These are phyloP conservation scores for Cordyceps cicadae DNA, from an alignment of 2,329 filamentous ascomycete genomes.

Conservation along the genomic window DNA sequence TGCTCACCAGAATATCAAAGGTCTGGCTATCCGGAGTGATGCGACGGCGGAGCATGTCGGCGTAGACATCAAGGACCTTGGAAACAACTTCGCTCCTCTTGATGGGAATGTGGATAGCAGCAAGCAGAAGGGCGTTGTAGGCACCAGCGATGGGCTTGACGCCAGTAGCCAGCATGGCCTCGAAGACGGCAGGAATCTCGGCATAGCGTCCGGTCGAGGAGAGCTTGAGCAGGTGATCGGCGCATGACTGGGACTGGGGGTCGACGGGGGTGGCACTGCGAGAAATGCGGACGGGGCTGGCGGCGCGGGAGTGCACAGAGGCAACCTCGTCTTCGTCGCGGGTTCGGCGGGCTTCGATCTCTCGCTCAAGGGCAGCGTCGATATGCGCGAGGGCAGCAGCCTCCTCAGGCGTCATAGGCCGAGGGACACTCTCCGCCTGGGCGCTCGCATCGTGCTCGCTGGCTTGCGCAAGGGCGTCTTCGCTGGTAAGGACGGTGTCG, in stretches of 20 bases:
- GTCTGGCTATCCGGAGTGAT: constrained; percentile 76
- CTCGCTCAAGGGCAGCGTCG: constrained; percentile 73
- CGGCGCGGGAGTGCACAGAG: constrained; percentile 32
- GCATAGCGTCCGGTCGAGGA: constrained; percentile 65
- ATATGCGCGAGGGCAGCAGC: constrained; percentile 67
- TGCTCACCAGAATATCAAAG: constrained; percentile 76
- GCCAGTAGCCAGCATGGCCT: constrained; percentile 76
- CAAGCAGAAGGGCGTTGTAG: constrained; percentile 86
- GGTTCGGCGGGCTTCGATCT: constrained; percentile 52
- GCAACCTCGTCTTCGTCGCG: constrained; percentile 38
- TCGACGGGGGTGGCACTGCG: constrained; percentile 57
- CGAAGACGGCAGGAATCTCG: constrained; percentile 85
- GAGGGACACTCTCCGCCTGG: constrained; percentile 27
- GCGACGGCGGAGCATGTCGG: constrained; percentile 85
- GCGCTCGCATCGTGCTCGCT: constrained; percentile 26
- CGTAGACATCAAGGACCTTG: constrained; percentile 89
- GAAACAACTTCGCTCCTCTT: constrained; percentile 78
- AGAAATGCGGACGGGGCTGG: constrained; percentile 34
- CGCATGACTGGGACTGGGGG: constrained; percentile 61
- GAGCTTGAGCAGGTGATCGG: constrained; percentile 69
- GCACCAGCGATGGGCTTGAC: constrained; percentile 72
- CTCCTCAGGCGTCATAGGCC: constrained; percentile 36
- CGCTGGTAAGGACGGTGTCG: constrained; percentile 50
- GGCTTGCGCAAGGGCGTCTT: constrained; percentile 37
- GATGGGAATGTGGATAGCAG: constrained; percentile 72